Evolutionary conservation across 2,329 filamentous ascomycete genomes (phyloP).

Genomic region (Orbilia ellipsospora): DNA sequence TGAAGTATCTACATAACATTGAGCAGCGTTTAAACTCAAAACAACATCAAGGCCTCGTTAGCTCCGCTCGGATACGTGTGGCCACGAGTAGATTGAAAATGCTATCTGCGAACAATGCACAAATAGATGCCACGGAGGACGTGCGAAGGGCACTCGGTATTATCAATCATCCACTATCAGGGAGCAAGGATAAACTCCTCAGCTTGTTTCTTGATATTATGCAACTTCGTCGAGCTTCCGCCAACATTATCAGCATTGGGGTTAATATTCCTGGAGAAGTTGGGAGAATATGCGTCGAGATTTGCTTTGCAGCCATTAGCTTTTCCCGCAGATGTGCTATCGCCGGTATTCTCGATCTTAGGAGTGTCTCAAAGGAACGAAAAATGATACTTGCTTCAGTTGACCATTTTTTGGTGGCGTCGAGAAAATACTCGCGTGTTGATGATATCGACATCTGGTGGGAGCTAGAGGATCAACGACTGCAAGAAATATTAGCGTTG

Average conservation of each 20-base stretch:
- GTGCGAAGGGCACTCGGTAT: constrained; percentile 43
- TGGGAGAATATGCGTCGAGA: constrained; percentile 24
- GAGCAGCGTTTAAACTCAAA: constrained; percentile 23
- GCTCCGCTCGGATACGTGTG: constrained; percentile 23
- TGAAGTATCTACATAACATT: constrained; percentile 30
- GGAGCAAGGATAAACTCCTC: constrained; percentile 45
- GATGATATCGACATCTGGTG: constrained; percentile 38
- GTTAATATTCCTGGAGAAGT: constrained; percentile 7
- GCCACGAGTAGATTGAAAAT: constrained; percentile 39
- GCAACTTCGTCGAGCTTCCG: constrained; percentile 50
- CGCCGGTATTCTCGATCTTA: constrained; percentile 42
- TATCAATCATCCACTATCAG: constrained; percentile 43
- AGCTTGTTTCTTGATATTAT: constrained; percentile 43
- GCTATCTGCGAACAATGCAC: neutral
- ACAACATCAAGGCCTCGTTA: constrained; percentile 41
- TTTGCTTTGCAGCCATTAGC: constrained; percentile 42
- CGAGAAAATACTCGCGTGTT: constrained; percentile 26
- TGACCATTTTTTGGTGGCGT: constrained; percentile 45
- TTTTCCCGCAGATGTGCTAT: constrained; percentile 44
- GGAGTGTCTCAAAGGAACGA: constrained; percentile 36
- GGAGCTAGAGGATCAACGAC: constrained; percentile 48
- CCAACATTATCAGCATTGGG: constrained; percentile 19
- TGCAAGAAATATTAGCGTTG: constrained; percentile 50
- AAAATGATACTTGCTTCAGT: constrained; percentile 35
- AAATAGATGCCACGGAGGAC: constrained; percentile 27